Percentiles rank a stretch among this genome's conserved stretches.
phyloP scores from a whole-genome alignment of 805 yeast genomes.

The Jamesozyma piceae region DNA sequence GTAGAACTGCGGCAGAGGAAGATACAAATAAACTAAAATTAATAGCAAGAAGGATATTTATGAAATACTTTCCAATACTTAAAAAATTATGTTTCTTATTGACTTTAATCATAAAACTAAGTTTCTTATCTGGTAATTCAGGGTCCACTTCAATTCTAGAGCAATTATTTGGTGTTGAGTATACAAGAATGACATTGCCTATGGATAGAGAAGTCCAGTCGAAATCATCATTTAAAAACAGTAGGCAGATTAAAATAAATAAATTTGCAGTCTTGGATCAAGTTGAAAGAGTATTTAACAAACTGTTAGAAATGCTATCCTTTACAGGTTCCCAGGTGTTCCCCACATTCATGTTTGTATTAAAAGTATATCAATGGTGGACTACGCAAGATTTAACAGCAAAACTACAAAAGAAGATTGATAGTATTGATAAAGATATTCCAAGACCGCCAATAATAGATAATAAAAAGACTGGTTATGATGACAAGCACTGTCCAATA shows the following conservation, averaged over 20 bases:
- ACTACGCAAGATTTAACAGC: conserved; percentile 62
- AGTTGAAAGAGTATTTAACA: conserved; percentile 8
- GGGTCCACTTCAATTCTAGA: conserved; percentile 59
- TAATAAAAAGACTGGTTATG: neutral
- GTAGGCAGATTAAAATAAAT: conserved; percentile 29
- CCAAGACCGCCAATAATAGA: conserved; percentile 12
- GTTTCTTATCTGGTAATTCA: conserved; percentile 57
- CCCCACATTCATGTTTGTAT: conserved; percentile 71
- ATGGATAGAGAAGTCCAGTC: neutral
- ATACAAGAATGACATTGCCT: conserved; percentile 35
- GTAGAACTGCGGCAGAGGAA: conserved; percentile 35
- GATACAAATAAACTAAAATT: neutral
- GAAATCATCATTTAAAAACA: neutral
- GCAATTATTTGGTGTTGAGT: conserved; percentile 50
- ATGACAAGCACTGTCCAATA: conserved; percentile 48
- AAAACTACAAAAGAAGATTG: conserved; percentile 42
- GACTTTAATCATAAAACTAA: conserved; percentile 49
- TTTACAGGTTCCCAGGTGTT: conserved; percentile 40
- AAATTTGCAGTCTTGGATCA: conserved; percentile 20
- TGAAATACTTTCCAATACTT: conserved; percentile 53
- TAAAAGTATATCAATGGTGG: conserved; percentile 93
- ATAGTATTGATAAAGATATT: conserved; percentile 38
- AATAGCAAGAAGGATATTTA: conserved; percentile 32
- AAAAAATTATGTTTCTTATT: conserved; percentile 38
- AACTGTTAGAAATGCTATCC: conserved; percentile 8